Conservation (phyloP, 2,329 filamentous ascomycete genomes). For the Colletotrichum sp. region DNA sequence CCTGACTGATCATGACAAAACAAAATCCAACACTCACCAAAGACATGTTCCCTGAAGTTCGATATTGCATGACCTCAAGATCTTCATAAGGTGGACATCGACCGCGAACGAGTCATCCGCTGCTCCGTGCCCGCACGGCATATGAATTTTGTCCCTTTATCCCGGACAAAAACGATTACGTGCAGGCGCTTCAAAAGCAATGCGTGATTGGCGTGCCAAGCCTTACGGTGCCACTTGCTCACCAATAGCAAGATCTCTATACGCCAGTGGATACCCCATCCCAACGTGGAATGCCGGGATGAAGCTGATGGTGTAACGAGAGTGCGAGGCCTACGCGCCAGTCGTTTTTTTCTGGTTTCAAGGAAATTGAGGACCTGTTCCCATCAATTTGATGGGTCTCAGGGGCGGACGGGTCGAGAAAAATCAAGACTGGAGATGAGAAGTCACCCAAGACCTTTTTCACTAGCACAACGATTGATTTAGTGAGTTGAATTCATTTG, state of each 20-base stretch:
- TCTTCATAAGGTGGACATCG: neutral
- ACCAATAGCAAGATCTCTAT: slow-evolving; percentile 9
- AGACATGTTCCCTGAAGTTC: neutral
- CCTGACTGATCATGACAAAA: neutral
- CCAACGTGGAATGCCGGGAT: neutral
- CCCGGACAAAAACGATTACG: neutral
- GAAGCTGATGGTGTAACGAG: neutral
- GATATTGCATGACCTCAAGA: neutral
- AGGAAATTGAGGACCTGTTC: neutral
- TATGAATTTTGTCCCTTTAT: neutral
- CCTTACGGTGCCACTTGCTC: neutral
- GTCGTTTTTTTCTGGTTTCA: neutral
- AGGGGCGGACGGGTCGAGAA: neutral
- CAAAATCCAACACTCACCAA: neutral
- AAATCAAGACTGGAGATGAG: neutral
- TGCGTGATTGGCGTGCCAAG: slow-evolving; percentile 2
- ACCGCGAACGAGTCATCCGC: neutral
- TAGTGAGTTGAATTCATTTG: neutral
- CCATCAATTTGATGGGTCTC: neutral
- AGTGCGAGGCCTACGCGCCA: neutral
- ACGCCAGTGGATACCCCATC: neutral
- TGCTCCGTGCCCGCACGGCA: neutral
- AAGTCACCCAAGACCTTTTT: fast-evolving
- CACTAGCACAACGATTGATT: neutral
- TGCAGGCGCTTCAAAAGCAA: neutral